phyloP scores from a whole-genome alignment of 805 yeast genomes.

The Starmera pachycereana region DNA sequence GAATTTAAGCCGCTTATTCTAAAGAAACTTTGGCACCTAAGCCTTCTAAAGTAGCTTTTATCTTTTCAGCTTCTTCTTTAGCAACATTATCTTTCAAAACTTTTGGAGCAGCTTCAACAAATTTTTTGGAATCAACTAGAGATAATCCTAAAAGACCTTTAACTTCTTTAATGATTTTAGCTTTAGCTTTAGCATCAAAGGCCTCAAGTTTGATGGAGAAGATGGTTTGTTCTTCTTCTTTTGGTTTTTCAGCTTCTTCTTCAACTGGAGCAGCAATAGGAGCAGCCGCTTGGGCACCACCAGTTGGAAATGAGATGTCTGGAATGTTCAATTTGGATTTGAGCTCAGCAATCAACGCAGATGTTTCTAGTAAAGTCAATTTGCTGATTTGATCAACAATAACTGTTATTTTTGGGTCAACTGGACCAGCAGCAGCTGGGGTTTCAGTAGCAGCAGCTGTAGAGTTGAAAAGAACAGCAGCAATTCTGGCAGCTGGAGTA shows the following conservation, averaged over 20 bases:
- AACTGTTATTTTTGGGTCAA: conserved; percentile 77
- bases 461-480: conserved; percentile 38
- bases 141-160: conserved; percentile 85
- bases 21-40: conserved; percentile 88
- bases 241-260: conserved; percentile 66
- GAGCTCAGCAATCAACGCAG: conserved; percentile 73
- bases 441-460: conserved; percentile 24
- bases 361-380: conserved; percentile 87
- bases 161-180: conserved; percentile 96
- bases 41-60: conserved; percentile 84
- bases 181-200: conserved; percentile 90
- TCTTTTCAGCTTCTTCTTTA: conserved; percentile 96
- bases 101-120: conserved; percentile 97
- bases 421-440: conserved; percentile 39
- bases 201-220: conserved; percentile 87
- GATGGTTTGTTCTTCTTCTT: conserved; percentile 82
- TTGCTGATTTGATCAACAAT: conserved; percentile 89
- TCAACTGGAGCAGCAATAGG: conserved; percentile 63
- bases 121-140: conserved; percentile 93
- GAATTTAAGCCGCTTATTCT: conserved; percentile 41
- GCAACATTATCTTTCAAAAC: conserved; percentile 88
- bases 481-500: conserved; percentile 31
- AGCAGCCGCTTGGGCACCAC: conserved; percentile 50
- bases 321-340: conserved; percentile 82
- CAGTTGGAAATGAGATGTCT: conserved; percentile 80